Base-by-base conservation (phyloP, 2,329 filamentous ascomycete genomes). In the Pseudonectria foliicola region DNA sequence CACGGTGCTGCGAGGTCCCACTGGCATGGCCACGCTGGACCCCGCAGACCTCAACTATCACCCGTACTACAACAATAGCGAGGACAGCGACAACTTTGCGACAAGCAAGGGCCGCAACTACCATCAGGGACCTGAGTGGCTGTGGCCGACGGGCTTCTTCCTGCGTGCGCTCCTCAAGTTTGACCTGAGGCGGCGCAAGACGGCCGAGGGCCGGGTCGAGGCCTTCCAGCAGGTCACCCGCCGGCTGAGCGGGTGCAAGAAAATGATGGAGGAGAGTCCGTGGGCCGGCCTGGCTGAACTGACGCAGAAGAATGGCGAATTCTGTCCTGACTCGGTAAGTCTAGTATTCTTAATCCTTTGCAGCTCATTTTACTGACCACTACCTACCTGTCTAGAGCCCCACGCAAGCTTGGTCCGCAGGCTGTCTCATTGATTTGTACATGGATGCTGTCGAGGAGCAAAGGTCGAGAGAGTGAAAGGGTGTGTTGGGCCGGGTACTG, bases 111-210 rank as follows among this genome's bases (percentile, higher is more conserved):
- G 92, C 32, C 75, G 92, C 37, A 98, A 96, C 63, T 98, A 98
- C 64, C 92, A 98, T 61, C 90, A 96, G 60, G 92, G 92, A 4
- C 93, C 92, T 0, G 92, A 98, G 60, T 98, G 92, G 92, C 67
- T 95, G 15, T 98, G 92, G 92, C 93, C 90, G 1, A 90, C 87
- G 1, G 92, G 92, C 4, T 98, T 88, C 68, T 98, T 95, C 71
- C 70, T 95, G 14, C 80, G 93, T 31, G 92, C 92, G 1, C 67
- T 98, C 45, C 73, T 98, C 44, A 85, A 88, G 59, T 96, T 96
- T 53, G 88, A 95, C 57, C 66, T 96, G 32, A 72, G 75, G 66
- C 72, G 88, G 21, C 74, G 86, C 31, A 50, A 48, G 25, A 62
- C 61, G 3, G 48, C 57, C 0, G 71, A 85, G 52, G 85, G 83